Base-by-base conservation (phyloP, 352 stramenopile genomes). In the Pythium apleroticum region DNA sequence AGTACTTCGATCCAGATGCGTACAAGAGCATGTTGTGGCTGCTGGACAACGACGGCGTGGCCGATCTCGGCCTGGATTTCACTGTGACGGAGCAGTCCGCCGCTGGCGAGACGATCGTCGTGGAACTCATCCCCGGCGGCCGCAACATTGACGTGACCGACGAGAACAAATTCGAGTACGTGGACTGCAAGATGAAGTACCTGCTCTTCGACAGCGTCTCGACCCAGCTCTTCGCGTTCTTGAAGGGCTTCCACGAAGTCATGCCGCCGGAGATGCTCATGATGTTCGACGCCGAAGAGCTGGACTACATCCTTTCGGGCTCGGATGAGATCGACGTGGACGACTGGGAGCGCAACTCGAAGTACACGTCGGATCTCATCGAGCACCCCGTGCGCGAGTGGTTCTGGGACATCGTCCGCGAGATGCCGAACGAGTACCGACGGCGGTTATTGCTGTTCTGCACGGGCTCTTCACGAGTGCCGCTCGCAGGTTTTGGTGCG, bases 191-290 rank as follows among this genome's bases (percentile, higher is more conserved):
- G 64, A 79, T 98, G 14, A 94, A 98, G 68, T 98, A 98, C 71
- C 75, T 94, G 35, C 65, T 99, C 31, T 78, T 99, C 41, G 90
- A 92, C 50, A 89, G 92, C 33, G 89, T 98, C 8, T 88, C 96
- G 28, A 55, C 75, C 14, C 91, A 98, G 74, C 77, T 98, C 3
- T 77, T 81, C 52, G 71, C 87, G 19, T 95, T 99, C 59, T 65
- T 99, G 6, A 91, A 89, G 52, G 97, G 97, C 20, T 95, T 99
- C 81, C 27, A 98, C 74, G 95, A 99, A 65, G 93, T 99, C 8
- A 52, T 98, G 46, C 95, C 93, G 1, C 82, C 93, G 33, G 77
- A 90, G 20, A 70, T 97, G 15, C 70, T 98, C 20, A 84, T 88
- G n/a, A 78, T 97, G n/a, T 98, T 98, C 75, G 93, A 98, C 69